Base-by-base conservation (phyloP, 2,329 filamentous ascomycete genomes). In the Fusarium oxysporum region DNA sequence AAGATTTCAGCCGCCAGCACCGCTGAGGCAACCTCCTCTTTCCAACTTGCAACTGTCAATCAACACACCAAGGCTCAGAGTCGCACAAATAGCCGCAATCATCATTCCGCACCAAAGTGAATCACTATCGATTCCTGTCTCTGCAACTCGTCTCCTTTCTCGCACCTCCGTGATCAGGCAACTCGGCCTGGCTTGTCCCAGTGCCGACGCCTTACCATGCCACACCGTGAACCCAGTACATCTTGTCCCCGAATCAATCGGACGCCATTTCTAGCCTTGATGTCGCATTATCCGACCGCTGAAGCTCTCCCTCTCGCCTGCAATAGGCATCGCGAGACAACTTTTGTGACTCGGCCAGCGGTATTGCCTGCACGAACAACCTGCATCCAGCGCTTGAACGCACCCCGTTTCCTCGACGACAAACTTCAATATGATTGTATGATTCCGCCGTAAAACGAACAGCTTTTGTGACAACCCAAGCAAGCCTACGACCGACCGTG, bases 251-350 rank as follows among this genome's bases (percentile, higher is more conserved):
- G 37, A 43, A 23, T 16, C 10, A n/a, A 43, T 13, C 11, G 6
- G 6, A 5, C 21, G 11, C 4, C 25, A 19, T 16, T n/a, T 19
- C 1, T 6, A 23, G 25, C 11, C 21, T 14, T 19, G 25, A 43
- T 10, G 0, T 1, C 10, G 37, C 4, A 4, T 23, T 32, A 4
- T 23, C 11, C 19, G 37, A 19, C 21, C 8, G 8, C 3, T 30
- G 19, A 30, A 14, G 11, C 9, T 23, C 5, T 3, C 16, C 3
- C 21, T 7, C 21, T 19, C 9, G 14, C 1, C 4, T 23, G 8
- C 33, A 17, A n/a, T 13, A 7, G 8, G 16, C 37, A 8, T 19
- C 37, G 30, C 14, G 16, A 19, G 21, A 23, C 21, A 23, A 14
- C 25, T 6, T 55, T 28, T 1, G 19, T 6, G 10, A 8, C 33